phyloP scores from a whole-genome alignment of 768 basidiomycete genomes.

The Trametes maxima region DNA sequence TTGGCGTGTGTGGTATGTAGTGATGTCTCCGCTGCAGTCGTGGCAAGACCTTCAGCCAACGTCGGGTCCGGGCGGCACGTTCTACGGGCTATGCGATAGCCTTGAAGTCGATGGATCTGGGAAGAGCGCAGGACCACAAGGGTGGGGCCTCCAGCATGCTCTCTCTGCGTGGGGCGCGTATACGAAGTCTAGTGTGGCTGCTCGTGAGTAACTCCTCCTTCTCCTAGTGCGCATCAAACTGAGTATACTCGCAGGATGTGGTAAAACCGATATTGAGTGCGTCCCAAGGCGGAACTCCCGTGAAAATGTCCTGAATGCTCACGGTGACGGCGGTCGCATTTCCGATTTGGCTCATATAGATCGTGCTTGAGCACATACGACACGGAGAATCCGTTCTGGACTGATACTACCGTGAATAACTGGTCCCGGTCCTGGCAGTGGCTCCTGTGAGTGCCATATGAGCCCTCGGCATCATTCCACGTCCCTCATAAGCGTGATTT shows the following conservation, averaged over 20 bases:
- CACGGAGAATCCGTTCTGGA: slow-evolving; percentile 44
- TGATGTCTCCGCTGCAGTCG: slow-evolving; percentile 51
- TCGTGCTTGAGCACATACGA: slow-evolving; percentile 44
- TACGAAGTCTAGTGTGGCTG: slow-evolving; percentile 43
- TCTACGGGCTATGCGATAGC: slow-evolving; percentile 64
- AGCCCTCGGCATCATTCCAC: slow-evolving; percentile 49
- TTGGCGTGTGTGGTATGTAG: slow-evolving; percentile 13
- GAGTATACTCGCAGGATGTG: slow-evolving; percentile 33
- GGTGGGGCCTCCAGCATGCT: slow-evolving; percentile 66
- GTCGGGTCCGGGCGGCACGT: slow-evolving; percentile 31
- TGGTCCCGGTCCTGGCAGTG: slow-evolving; percentile 64
- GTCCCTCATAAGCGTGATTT: slow-evolving; percentile 17
- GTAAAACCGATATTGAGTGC: slow-evolving; percentile 22
- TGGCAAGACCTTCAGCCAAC: slow-evolving; percentile 51
- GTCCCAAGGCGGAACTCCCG: background rate
- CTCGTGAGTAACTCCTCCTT: slow-evolving; percentile 41
- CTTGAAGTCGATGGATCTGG: slow-evolving; percentile 59
- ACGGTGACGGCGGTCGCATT: too few relatives aligned
- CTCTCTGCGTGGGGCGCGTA: slow-evolving; percentile 61
- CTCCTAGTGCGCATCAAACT: slow-evolving; percentile 12
- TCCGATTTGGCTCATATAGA: slow-evolving; percentile 42
- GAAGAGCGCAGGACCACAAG: slow-evolving; percentile 46
- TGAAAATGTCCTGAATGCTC: background rate
- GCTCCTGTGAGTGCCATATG: slow-evolving; percentile 49
- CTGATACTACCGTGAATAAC: slow-evolving; percentile 54